These are phyloP conservation scores for Lotmaria passim DNA, from an alignment of 208 protist genomes.

Conservation along the genomic window DNA sequence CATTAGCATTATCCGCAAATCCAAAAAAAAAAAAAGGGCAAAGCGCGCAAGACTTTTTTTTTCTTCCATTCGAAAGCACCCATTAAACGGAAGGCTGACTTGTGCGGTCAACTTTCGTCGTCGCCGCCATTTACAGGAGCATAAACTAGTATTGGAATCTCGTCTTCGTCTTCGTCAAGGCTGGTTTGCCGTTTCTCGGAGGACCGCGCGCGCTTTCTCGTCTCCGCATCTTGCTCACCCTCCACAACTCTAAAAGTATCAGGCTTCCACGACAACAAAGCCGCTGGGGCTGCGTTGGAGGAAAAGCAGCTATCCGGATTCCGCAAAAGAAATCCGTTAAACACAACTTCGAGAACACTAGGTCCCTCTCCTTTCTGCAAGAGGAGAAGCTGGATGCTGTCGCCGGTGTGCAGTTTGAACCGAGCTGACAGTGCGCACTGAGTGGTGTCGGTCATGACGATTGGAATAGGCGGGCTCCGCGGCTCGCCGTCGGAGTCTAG, in stretches of 20 bases:
- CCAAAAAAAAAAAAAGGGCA: too few species aligned
- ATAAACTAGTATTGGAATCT: slow-evolving; percentile 55
- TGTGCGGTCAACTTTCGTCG: slow-evolving; percentile 80
- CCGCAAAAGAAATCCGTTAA: slow-evolving; percentile 22
- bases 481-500: slow-evolving; percentile 12
- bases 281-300: not conserved
- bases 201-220: slow-evolving; percentile 30
- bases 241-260: slow-evolving; percentile 8
- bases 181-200: not conserved
- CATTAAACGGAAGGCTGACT: too few species aligned
- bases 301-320: slow-evolving; percentile 6
- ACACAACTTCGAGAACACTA: slow-evolving; percentile 12
- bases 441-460: slow-evolving; percentile 16
- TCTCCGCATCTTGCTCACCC: not conserved
- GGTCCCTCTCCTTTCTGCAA: slow-evolving; percentile 5
- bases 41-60: too few species aligned
- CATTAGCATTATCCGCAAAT: too few species aligned
- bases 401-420: slow-evolving; percentile 15
- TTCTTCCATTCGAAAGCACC: too few species aligned
- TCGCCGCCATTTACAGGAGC: slow-evolving; percentile 58
- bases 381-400: slow-evolving; percentile 20
- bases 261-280: slow-evolving; percentile 24
- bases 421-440: slow-evolving; percentile 4
- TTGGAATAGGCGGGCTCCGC: slow-evolving; percentile 11
- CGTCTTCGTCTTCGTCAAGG: slow-evolving; percentile 16